Conservation (phyloP, 768 basidiomycete genomes). For the Xerocomellus dryophilus region DNA sequence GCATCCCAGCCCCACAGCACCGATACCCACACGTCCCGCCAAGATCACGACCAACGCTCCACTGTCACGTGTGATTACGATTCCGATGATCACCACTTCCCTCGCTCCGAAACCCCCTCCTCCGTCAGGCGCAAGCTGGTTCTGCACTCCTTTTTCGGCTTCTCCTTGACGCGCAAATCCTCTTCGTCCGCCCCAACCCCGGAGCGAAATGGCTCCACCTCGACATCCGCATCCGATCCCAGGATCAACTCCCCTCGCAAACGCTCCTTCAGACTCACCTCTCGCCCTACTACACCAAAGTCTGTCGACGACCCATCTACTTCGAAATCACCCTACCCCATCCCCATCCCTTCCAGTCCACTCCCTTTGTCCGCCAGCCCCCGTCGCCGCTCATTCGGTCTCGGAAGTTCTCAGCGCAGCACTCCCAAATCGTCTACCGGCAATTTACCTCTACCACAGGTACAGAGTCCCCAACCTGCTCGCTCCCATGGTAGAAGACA, state of each 20-base stretch:
- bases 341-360: conserved; percentile 30
- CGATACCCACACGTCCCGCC: conserved; percentile 10
- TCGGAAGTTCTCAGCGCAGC: conserved; percentile 26
- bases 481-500: conserved; percentile 28
- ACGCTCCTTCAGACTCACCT: conserved; percentile 31
- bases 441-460: conserved; percentile 26
- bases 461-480: conserved; percentile 5
- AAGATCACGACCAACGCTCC: conserved; percentile 12
- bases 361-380: conserved; percentile 34
- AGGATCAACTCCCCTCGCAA: conserved; percentile 21
- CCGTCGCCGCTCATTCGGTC: conserved; percentile 32
- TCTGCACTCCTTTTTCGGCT: conserved; percentile 28
- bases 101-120: conserved; percentile 31
- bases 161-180: conserved; percentile 27
- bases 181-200: conserved; percentile 20
- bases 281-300: conserved; percentile 32
- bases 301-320: conserved; percentile 19
- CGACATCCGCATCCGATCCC: conserved; percentile 21
- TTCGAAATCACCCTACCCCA: conserved; percentile 21
- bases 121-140: conserved; percentile 23
- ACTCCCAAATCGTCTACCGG: conserved; percentile 31
- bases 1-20: conserved; percentile 10
- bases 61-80: conserved; percentile 12
- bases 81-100: conserved; percentile 18
- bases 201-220: conserved; percentile 24